Evolutionary conservation across 768 basidiomycete genomes (phyloP), one percentile per base, ranked within the genome.

Genomic region (Kockovaella imperatae): DNA sequence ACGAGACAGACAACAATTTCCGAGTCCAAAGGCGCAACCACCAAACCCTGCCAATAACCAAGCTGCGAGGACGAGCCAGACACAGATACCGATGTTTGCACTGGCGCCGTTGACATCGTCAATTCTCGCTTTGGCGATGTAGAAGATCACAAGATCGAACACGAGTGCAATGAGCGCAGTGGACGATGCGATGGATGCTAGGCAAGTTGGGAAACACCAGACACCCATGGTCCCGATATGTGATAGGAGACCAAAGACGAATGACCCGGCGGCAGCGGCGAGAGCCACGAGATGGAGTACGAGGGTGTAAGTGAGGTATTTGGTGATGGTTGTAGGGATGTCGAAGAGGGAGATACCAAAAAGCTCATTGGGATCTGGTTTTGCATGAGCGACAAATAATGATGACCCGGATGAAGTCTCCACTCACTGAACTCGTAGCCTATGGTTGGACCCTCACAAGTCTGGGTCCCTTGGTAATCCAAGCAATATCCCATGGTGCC

Each of bases 281-380:
- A 96, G 80, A 14, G 87, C 93, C 49, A 89, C 81, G 51, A 95
- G 81, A 67, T 97, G 91, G 14, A 97, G 78, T 54, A 96, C 81
- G 56, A 99, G 81, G 20, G 82, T 83, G 63, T 93, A 93, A 8
- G 95, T 97, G 65, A 96, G 75, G 87, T 91, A 96, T 75, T 95
- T 93, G 52, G 90, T 84, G 42, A 67, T 54, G 5, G 87, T 79
- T 47, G 80, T 75, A 1, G 90, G 88, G 42, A 96, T 86, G 57
- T 87, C 70, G 47, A 91, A 72, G 23, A 75, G 60, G 68, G 87
- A 77, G 17, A 70, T 52, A 5, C 83, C 86, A 26, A 95, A 80
- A 1, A 96, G 77, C 30, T 75, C 65, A 61, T 90, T 87, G 57
- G 91, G 80, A 60, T 96, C 89, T 91, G 51, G 21, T 17, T 50